Evolutionary conservation across 148 eudicot species (phyloP).

Genomic region (Cornus suecica): DNA sequence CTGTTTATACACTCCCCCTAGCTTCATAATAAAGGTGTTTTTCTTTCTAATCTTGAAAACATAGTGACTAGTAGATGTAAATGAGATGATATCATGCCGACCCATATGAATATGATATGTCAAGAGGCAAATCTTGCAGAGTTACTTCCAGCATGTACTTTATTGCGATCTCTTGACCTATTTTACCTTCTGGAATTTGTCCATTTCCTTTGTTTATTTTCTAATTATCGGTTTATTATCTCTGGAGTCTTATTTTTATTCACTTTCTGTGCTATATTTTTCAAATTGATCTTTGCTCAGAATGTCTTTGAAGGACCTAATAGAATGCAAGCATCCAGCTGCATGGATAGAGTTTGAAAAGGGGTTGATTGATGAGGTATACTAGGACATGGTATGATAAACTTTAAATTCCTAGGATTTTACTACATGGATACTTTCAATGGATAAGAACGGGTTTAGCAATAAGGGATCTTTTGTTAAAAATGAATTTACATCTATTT

Average conservation of each 20-base stretch:
- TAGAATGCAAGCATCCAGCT: slow-evolving; percentile 89
- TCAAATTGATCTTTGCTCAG: slow-evolving; percentile 42
- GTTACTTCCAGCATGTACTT: too few relatives aligned
- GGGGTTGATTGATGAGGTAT: slow-evolving; percentile 84
- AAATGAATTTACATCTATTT: not conserved
- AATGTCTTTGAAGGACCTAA: slow-evolving; percentile 80
- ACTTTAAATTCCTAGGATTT: not conserved
- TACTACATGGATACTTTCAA: not conserved
- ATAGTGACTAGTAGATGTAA: too few relatives aligned
- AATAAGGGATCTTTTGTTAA: not conserved
- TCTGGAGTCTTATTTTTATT: slow-evolving; percentile 1
- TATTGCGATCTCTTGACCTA: not conserved
- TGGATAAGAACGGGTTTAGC: not conserved
- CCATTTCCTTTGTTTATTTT: not conserved
- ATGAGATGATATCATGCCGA: too few relatives aligned
- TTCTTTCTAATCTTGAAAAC: too few relatives aligned
- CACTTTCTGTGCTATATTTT: not conserved
- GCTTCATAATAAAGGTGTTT: too few relatives aligned
- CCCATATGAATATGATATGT: too few relatives aligned
- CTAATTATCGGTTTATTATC: not conserved
- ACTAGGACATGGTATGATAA: slow-evolving; percentile 9
- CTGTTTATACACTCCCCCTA: not conserved
- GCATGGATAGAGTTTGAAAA: slow-evolving; percentile 89
- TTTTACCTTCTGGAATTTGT: not conserved
- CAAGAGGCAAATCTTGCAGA: too few relatives aligned